Evolutionary conservation across 2,329 filamentous ascomycete species (phyloP).

Genomic region (Ophioceras dolichostomum): DNA sequence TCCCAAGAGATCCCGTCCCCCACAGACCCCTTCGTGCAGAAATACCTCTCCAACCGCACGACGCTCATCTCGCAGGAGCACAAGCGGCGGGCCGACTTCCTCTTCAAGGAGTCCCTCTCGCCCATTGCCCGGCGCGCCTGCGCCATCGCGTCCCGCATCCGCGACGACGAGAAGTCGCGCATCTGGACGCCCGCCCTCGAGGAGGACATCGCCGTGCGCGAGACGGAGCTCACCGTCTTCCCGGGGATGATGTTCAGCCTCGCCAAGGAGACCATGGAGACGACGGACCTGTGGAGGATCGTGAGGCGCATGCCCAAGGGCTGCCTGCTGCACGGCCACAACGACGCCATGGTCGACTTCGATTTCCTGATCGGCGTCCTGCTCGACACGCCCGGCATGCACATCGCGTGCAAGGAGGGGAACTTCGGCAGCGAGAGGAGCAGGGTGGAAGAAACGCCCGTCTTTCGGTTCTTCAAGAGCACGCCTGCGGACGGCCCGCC

Average conservation of each 20-base stretch:
- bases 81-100: constrained; percentile 63
- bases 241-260: constrained; percentile 91
- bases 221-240: constrained; percentile 50
- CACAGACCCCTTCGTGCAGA: constrained; percentile 66
- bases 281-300: constrained; percentile 75
- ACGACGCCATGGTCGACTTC: constrained; percentile 84
- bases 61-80: constrained; percentile 72
- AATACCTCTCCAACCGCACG: constrained; percentile 66
- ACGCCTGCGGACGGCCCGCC: constrained; percentile 28
- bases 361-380: constrained; percentile 66
- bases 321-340: constrained; percentile 70
- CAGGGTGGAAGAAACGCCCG: constrained; percentile 32
- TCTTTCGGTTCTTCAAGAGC: constrained; percentile 47
- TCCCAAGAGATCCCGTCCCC: constrained; percentile 40
- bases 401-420: constrained; percentile 46
- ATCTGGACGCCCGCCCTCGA: constrained; percentile 69
- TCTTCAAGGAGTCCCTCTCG: constrained; percentile 63
- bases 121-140: constrained; percentile 69
- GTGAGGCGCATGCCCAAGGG: constrained; percentile 84
- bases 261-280: constrained; percentile 76
- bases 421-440: constrained; percentile 42
- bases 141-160: constrained; percentile 67
- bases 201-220: constrained; percentile 51
- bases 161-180: constrained; percentile 60
- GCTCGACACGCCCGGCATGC: constrained; percentile 60